Evolutionary conservation across 805 yeast species (phyloP), one percentile per base, ranked within the genome.

Genomic region (Wickerhamomyces strasburgensis): DNA sequence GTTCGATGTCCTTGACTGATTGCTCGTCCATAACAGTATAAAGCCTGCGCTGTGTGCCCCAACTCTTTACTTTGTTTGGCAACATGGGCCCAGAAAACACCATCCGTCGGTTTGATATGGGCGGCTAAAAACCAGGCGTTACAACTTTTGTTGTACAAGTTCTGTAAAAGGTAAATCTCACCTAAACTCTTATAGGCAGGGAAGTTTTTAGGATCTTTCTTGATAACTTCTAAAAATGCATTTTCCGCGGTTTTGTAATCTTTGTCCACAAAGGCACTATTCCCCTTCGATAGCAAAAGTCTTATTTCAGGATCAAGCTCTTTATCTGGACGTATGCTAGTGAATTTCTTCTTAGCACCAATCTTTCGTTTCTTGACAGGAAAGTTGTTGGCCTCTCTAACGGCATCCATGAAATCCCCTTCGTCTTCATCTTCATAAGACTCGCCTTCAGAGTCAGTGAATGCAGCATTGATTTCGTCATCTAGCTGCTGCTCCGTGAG

Each of bases 161-260:
- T 89, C 42, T 78, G 80, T 35, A 73, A 64, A 38, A 76, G 70
- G 46, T 84, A 81, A 32, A 90, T 84, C 52, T 85, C 95, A 32
- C 96, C 97, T 31, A 88, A 62, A 0, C 94, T 84, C 51, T 84
- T 81, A 65, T 89, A 89, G 0, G 96, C 96, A 31, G 84, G 77
- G 57, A 76, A 81, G 55, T 84, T 83, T 46, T 75, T 74, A 11
- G 85, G 80, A 53, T 88, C 96, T 37, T 78, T 68, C 48, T 80
- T 78, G 42, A 90, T 79, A 10, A 87, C 94, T 43, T 76, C 85
- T 47, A 68, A 63, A 58, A 72, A 89, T 34, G 71, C 54, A 34
- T 72, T 61, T 47, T 75, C 71, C 0, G 94, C 90, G 1, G 62
- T 67, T 21, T 70, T 73, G 14, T 73, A 68, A 49, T 83, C 81